Percentiles rank a stretch among this genome's conserved stretches.
These are phyloP conservation scores for Poa pratensis DNA, from an alignment of 176 grass and related monocot genomes.

Conservation along the genomic window DNA sequence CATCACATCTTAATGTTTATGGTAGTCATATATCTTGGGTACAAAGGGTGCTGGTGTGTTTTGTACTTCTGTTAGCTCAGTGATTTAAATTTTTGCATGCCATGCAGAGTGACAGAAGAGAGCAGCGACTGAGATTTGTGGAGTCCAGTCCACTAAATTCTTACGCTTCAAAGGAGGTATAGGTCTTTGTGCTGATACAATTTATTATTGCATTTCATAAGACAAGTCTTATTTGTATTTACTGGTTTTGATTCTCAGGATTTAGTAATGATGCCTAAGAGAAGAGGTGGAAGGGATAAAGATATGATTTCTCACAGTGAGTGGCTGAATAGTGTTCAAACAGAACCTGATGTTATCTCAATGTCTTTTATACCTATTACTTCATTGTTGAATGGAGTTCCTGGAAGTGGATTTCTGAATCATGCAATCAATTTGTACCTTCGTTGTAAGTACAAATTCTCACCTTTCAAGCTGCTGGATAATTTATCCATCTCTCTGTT, in stretches of 20 bases:
- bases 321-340: slow-evolving; percentile 84
- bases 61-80: not conserved
- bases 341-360: slow-evolving; percentile 83
- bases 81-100: slow-evolving; percentile 20
- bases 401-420: slow-evolving; percentile 94
- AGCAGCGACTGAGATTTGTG: slow-evolving; percentile 78
- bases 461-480: slow-evolving; percentile 13
- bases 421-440: slow-evolving; percentile 98
- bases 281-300: slow-evolving; percentile 91
- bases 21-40: slow-evolving; percentile 4
- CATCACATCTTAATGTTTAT: not conserved
- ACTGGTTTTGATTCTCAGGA: slow-evolving; percentile 58
- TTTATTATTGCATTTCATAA: not conserved
- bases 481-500: slow-evolving; percentile 21
- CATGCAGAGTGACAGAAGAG: slow-evolving; percentile 69
- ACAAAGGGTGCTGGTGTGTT: not conserved
- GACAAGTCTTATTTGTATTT: slow-evolving; percentile 23
- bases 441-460: slow-evolving; percentile 66
- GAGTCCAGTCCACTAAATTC: slow-evolving; percentile 67
- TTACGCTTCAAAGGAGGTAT: slow-evolving; percentile 74
- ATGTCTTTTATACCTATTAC: slow-evolving; percentile 99
- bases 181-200: slow-evolving; percentile 20
- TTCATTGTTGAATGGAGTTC: slow-evolving; percentile 94
- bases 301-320: slow-evolving; percentile 68
- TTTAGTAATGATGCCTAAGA: slow-evolving; percentile 71